Evolutionary conservation across 2,329 filamentous ascomycete genomes (phyloP).

Genomic region (Scleromitrula shiraiana): DNA sequence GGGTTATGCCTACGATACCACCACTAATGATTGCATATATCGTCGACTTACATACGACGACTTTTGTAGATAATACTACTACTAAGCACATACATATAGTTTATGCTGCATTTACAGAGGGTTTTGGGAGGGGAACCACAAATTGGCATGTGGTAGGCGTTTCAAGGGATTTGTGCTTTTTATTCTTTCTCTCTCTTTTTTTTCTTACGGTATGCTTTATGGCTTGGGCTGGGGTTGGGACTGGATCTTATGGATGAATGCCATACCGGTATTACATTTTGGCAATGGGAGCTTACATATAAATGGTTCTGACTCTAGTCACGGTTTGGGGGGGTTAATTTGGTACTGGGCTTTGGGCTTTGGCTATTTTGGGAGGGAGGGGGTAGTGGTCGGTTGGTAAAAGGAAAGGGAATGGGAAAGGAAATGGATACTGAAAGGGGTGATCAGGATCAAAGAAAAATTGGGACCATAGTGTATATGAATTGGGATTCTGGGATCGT

Average conservation of each 20-base stretch:
- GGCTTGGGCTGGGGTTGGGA: background rate
- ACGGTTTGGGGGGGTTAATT: background rate
- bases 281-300: constrained; percentile 4
- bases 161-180: background rate
- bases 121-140: background rate
- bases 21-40: constrained; percentile 17
- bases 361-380: too few species aligned
- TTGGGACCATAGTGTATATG: too few species aligned
- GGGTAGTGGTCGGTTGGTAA: too few species aligned
- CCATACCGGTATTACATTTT: background rate
- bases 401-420: too few species aligned
- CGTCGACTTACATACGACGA: constrained; percentile 14
- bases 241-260: background rate
- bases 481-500: too few species aligned
- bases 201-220: background rate
- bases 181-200: background rate
- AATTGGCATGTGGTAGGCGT: constrained; percentile 5
- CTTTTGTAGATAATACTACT: constrained; percentile 15
- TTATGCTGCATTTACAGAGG: constrained; percentile 6
- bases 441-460: too few species aligned
- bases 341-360: background rate
- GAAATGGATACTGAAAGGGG: too few species aligned
- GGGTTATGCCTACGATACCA: too few species aligned
- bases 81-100: constrained; percentile 6
- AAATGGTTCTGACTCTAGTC: background rate